These are phyloP conservation scores for Phytopythium litorale DNA, from an alignment of 352 stramenopile species.

Conservation along the genomic window DNA sequence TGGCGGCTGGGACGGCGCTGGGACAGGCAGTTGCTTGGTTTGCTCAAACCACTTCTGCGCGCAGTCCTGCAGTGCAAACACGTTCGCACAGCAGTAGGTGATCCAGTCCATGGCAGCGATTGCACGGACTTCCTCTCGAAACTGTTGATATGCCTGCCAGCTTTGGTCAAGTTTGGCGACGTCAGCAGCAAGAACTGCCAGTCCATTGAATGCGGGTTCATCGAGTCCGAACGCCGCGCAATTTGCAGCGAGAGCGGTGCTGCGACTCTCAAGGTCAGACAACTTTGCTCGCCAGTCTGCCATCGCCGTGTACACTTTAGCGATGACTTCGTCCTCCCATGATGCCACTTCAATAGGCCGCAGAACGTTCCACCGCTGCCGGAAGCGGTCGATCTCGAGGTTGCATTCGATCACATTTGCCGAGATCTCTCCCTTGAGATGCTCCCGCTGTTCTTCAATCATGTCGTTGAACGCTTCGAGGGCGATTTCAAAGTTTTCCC, in stretches of 20 bases:
- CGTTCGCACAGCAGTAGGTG: slow-evolving; percentile 85
- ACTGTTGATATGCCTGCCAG: slow-evolving; percentile 89
- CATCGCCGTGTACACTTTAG: slow-evolving; percentile 81
- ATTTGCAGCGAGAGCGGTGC: slow-evolving; percentile 67
- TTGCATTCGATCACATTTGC: slow-evolving; percentile 87
- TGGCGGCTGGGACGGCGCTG: neutral
- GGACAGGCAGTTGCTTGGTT: slow-evolving; percentile 49
- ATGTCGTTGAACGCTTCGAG: slow-evolving; percentile 95
- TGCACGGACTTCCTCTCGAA: slow-evolving; percentile 66
- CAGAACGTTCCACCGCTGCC: slow-evolving; percentile 83
- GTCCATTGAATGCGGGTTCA: slow-evolving; percentile 76
- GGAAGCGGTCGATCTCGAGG: slow-evolving; percentile 89
- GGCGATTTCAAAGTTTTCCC: slow-evolving; percentile 94
- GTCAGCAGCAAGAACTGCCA: slow-evolving; percentile 74
- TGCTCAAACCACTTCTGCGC: slow-evolving; percentile 87
- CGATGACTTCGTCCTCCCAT: slow-evolving; percentile 72
- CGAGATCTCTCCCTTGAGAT: slow-evolving; percentile 88
- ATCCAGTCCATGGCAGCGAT: slow-evolving; percentile 91
- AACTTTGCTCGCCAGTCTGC: slow-evolving; percentile 87
- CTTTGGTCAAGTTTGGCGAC: slow-evolving; percentile 60
- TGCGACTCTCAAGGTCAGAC: slow-evolving; percentile 50
- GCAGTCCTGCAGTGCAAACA: slow-evolving; percentile 93
- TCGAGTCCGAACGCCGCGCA: slow-evolving; percentile 88
- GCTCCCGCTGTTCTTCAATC: slow-evolving; percentile 93
- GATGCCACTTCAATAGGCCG: slow-evolving; percentile 79